Base-by-base conservation (phyloP, 2,329 filamentous ascomycete genomes). In the Sporothrix mexicana region DNA sequence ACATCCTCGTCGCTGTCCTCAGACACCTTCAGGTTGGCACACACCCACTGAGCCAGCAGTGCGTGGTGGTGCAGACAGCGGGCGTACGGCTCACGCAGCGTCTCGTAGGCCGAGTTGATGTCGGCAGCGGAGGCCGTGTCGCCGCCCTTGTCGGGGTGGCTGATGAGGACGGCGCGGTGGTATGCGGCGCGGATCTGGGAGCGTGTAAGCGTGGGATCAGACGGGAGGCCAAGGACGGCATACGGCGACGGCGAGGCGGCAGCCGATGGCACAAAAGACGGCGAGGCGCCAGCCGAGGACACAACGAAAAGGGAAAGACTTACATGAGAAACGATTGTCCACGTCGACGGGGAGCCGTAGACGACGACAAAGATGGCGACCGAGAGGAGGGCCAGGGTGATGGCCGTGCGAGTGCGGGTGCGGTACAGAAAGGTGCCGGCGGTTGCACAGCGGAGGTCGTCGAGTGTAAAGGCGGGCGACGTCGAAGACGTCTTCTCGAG, bases 71-170 rank as follows among this genome's bases (percentile, higher is more conserved):
- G 30, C 20, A 57, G 9, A 12, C 68, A 70, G 6, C 53, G 51
- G 41, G 10, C 6, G 53, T 49, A 49, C 13, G 70, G 57, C n/a
- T 67, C 20, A 2, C n/a, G n/a, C n/a, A 72, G 15, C 7, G 55
- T 13, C 49, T 41, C 36, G 49, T 72, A 66, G 4, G 59, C 70
- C 8, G 7, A 13, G 47, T 23, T 43, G 36, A 66, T n/a, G 4
- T 20, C 25, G 4, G 23, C 9, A 8, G 53, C 57, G 1, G 5
- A 6, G n/a, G 25, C 15, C 2, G 51, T 51, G n/a, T 5, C 25
- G 4, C 41, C 45, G 15, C 23, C 17, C 51, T 72, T 72, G 70
- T 72, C 70, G 23, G 62, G 70, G 25, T 72, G 70, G 43, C 59
- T 15, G 15, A 9, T 8, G 8, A 25, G 62, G 41, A 72, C 49